Percentiles rank a stretch among this genome's conserved stretches.
Evolutionary conservation across 306 rosid species (phyloP).

Genomic region (Prosopis cineraria): DNA sequence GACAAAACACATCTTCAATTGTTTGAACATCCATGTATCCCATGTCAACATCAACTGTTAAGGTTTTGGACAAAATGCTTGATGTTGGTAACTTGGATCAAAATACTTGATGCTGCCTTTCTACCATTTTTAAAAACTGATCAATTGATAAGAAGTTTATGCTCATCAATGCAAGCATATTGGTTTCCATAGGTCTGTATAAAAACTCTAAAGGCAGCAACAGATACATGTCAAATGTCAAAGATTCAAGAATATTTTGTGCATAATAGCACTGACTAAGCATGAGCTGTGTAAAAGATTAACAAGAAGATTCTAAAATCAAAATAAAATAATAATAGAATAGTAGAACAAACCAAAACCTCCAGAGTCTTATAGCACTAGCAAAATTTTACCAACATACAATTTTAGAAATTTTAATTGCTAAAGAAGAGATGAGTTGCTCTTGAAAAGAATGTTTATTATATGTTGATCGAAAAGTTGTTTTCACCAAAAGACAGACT

Average conservation of each 20-base stretch:
- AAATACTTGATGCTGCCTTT: constrained; percentile 73
- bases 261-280: neutral
- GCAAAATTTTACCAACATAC: neutral
- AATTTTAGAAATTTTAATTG: neutral
- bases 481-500: neutral
- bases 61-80: constrained; percentile 63
- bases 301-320: neutral
- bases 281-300: neutral
- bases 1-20: constrained; percentile 57
- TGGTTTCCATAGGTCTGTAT: constrained; percentile 18
- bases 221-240: neutral
- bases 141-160: constrained; percentile 28
- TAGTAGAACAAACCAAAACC: neutral
- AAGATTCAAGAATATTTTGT: constrained; percentile 1
- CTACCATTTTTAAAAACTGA: constrained; percentile 86
- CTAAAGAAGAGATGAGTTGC: neutral
- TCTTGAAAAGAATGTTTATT: neutral
- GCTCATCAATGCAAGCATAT: neutral
- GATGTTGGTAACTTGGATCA: constrained; percentile 30
- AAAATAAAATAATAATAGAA: neutral
- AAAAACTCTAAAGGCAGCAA: constrained; percentile 2
- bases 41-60: constrained; percentile 52
- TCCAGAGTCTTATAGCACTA: neutral
- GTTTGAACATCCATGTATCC: constrained; percentile 46
- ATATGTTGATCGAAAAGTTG: too few relatives aligned